Base-by-base conservation (phyloP, 108 stramenopile genomes). In the Skeletonema tropicum region DNA sequence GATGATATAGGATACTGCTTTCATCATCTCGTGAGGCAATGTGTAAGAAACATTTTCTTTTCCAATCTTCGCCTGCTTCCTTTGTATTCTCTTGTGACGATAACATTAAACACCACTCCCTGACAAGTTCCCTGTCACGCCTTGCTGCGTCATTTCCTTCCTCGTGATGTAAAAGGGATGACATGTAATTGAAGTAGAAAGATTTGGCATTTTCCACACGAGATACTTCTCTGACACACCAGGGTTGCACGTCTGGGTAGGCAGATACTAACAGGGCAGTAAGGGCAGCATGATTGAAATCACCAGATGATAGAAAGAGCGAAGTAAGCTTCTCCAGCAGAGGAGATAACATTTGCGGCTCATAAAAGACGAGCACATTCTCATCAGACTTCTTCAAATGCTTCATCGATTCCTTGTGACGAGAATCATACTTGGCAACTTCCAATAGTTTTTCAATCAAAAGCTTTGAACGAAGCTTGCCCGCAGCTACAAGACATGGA, bases 161-260 rank as follows among this genome's bases (percentile, higher is more conserved):
- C 0, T 77, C 68, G 14, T 86, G 87, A 57, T 95, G 82, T 66
- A 95, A 55, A 5, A 95, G 74, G 8, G 78, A 64, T 17, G 87
- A 89, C 36, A 95, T 79, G 58, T 95, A 95, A 14, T 67, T 72
- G 66, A 89, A 92, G 58, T 90, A 93, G 38, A 90, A 79, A 52
- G 61, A 75, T 26, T 69, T 39, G 41, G 76, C 61, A 12, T 66
- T 42, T 61, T 61, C 63, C 46, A 35, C 64, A 52, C 66, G 23
- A 19, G 87, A 90, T 15, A 80, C 80, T 57, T 83, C 73, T 59
- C 75, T 78, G 23, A 95, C 89, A 65, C 85, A 86, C 89, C 90
- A 89, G 3, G 94, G 91, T 52, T 75, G 82, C 31, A 95, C 42
- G 75, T 95, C 94, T 23, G 94, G 94, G 71, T 88, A 95, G 21